Evolutionary conservation across 208 protist species (phyloP).

Genomic region (Kentomonas sorsogonicus): DNA sequence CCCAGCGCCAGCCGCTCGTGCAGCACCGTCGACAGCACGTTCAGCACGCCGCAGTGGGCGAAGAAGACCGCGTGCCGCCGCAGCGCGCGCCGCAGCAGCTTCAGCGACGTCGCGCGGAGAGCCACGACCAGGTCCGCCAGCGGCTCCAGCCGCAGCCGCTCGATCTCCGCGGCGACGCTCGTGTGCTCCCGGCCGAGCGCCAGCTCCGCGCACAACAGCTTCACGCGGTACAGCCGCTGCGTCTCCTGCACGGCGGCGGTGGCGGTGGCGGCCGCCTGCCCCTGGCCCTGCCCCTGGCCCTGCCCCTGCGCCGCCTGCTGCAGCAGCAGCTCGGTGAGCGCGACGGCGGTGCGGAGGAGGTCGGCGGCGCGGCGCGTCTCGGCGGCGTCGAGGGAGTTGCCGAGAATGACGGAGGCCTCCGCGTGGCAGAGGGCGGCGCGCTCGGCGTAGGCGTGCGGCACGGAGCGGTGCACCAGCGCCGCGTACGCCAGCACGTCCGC

Average conservation of each 20-base stretch:
- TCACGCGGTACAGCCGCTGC: neutral
- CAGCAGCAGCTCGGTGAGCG: neutral
- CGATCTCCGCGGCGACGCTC: constrained; percentile 14
- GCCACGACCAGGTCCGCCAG: constrained; percentile 67
- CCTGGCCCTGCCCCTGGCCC: neutral
- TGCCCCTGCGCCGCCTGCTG: neutral
- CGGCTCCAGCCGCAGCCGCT: constrained; percentile 16
- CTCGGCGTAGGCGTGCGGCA: too few species aligned
- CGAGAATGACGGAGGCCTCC: too few species aligned
- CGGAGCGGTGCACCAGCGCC: too few species aligned
- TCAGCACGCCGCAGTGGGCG: constrained; percentile 58
- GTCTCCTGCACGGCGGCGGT: neutral
- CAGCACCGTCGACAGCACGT: constrained; percentile 52
- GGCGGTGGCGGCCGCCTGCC: neutral
- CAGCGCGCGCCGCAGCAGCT: constrained; percentile 52
- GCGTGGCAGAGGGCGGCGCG: too few species aligned
- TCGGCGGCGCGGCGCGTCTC: too few species aligned
- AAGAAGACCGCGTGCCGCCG: constrained; percentile 54
- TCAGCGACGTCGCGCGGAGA: constrained; percentile 43
- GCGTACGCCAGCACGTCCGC: too few species aligned
- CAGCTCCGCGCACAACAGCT: constrained; percentile 3
- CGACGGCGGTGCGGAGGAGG: neutral
- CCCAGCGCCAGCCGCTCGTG: constrained; percentile 55
- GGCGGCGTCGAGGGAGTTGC: too few species aligned
- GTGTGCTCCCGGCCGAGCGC: constrained; percentile 27